Evolutionary conservation across 2,329 filamentous ascomycete species (phyloP).

Genomic region (Aspergillus sp.): DNA sequence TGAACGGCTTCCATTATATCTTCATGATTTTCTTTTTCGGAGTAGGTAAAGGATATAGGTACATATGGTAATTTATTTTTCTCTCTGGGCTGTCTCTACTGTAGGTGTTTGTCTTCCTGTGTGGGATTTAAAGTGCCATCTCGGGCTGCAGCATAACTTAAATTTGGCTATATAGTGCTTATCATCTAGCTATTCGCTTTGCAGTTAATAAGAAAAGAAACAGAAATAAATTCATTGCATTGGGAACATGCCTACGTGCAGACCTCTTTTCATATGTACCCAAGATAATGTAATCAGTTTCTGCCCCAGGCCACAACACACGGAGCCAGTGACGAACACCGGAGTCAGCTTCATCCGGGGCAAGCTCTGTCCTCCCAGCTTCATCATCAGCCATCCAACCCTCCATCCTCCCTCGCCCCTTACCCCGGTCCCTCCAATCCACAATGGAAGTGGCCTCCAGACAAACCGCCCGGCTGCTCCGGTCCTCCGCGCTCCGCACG

Average conservation of each 20-base stretch:
- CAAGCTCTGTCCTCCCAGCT: slow-evolving; percentile 9
- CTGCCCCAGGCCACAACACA: slow-evolving; percentile 28
- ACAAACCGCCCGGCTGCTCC: slow-evolving; percentile 35
- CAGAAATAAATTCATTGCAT: no score
- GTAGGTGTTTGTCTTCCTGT: no score
- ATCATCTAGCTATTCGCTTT: no score
- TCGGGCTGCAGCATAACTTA: no score
- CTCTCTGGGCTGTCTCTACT: neutral
- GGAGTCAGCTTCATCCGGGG: slow-evolving; percentile 15
- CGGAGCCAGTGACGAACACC: slow-evolving; percentile 2
- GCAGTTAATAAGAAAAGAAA: no score
- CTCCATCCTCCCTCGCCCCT: neutral
- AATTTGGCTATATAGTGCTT: neutral
- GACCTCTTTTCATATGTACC: neutral
- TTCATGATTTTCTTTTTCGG: neutral
- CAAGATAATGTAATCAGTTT: neutral
- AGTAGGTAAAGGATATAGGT: neutral
- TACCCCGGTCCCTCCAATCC: neutral
- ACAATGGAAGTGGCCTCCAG: slow-evolving; percentile 41
- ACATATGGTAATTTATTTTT: neutral
- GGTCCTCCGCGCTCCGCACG: slow-evolving; percentile 24
- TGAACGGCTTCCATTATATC: neutral
- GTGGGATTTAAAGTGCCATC: neutral
- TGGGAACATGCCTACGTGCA: no score
- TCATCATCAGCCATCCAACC: slow-evolving; percentile 1